Base-by-base conservation (phyloP, 2,329 filamentous ascomycete genomes). In the Fusarium vanettenii region DNA sequence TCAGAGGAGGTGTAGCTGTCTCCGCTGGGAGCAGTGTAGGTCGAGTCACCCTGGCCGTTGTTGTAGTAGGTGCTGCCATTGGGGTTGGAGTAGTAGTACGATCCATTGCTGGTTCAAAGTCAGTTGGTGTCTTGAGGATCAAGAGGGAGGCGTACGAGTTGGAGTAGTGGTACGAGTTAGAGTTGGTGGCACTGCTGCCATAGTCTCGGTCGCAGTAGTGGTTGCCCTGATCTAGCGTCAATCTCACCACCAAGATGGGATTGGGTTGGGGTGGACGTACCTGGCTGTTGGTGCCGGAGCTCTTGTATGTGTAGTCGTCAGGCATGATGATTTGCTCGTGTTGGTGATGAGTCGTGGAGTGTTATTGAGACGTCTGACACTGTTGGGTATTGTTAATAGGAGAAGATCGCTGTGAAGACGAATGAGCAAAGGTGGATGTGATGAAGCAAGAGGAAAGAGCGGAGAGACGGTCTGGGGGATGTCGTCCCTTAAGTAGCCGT, bases 61-160 rank as follows among this genome's bases (percentile, higher is more conserved):
- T 93, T 92, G 86, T 93, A 84, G 84, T 94, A 94, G 43, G 89
- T 92, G 79, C 89, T 92, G 16, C 91, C 91, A 72, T 92, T 88
- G 55, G 91, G 83, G 83, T 94, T 94, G 80, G 88, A 89, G 84
- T 94, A 94, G 85, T 94, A 93, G 86, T 94, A 94, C 2, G 91
- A 93, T 41, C 92, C 91, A 76, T 93, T 79, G 25, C 88, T 89
- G 10, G 31, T 29, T 16, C 16, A n/a, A 9, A 8, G 43, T 61
- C 2, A 67, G 31, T 27, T n/a, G 9, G 3, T 52, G 5, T 9
- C 4, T 14, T 37, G 11, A 8, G 3, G 20, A 5, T 22, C 16
- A 18, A 29, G 13, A 50, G 9, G 4, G 11, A 43, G 25, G 80
- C 86, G 73, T 79, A 90, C 88, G 68, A 79, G 85, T 94, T 94